These are phyloP conservation scores for Castanea sativa DNA, from an alignment of 306 rosid genomes.

Conservation along the genomic window DNA sequence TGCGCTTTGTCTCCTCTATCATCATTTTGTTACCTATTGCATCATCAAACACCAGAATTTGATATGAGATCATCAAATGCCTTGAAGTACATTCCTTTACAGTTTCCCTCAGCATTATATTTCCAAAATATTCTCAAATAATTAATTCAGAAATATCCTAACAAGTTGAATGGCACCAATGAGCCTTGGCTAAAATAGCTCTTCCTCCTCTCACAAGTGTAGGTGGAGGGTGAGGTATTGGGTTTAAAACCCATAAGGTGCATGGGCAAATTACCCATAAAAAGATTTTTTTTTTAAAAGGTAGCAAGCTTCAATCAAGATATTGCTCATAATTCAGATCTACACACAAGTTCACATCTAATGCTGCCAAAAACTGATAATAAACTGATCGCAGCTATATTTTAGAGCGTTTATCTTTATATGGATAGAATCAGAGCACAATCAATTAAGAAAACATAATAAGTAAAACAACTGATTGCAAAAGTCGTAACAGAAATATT, in stretches of 20 bases:
- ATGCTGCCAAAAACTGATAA: neutral
- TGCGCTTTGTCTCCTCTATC: conserved; percentile 97
- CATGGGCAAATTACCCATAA: too few species aligned
- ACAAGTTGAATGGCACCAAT: neutral
- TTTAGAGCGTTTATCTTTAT: neutral
- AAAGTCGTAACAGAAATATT: neutral
- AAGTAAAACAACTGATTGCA: neutral
- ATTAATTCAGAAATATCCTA: neutral
- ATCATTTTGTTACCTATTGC: conserved; percentile 91
- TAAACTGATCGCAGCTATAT: neutral
- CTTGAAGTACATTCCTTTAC: neutral
- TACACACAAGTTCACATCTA: neutral
- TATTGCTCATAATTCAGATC: neutral
- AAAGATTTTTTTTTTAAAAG: neutral
- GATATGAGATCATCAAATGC: conserved; percentile 20
- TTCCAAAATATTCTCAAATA: neutral
- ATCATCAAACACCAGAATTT: conserved; percentile 17
- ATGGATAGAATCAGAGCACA: neutral
- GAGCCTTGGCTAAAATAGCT: too few species aligned
- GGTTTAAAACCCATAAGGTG: too few species aligned
- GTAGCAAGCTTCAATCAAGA: neutral
- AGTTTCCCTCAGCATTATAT: neutral
- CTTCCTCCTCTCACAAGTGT: too few species aligned
- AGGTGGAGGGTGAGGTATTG: too few species aligned
- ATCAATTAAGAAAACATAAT: neutral